Evolutionary conservation across 768 basidiomycete genomes (phyloP).

Genomic region (Rubroboletus pulcherrimus): DNA sequence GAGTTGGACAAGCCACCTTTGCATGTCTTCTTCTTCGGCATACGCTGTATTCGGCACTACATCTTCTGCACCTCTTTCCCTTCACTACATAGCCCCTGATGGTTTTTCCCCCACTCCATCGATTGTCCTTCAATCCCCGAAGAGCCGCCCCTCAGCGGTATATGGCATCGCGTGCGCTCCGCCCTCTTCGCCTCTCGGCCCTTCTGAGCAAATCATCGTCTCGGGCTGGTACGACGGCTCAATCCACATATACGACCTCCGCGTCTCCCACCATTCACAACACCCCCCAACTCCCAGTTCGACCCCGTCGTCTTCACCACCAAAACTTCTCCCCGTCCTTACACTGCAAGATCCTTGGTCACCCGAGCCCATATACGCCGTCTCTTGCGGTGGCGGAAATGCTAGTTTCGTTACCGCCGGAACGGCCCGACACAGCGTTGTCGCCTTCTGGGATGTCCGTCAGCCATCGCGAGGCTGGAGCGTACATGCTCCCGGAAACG

Average conservation of each 20-base stretch:
- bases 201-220: slow-evolving; percentile 65
- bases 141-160: slow-evolving; percentile 50
- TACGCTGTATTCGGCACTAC: slow-evolving; percentile 71
- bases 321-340: slow-evolving; percentile 53
- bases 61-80: slow-evolving; percentile 47
- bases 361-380: slow-evolving; percentile 68
- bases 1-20: slow-evolving; percentile 64
- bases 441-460: slow-evolving; percentile 82
- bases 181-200: slow-evolving; percentile 61
- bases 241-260: slow-evolving; percentile 73
- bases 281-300: background rate
- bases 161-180: slow-evolving; percentile 68
- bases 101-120: slow-evolving; percentile 46
- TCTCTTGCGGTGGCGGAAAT: slow-evolving; percentile 71
- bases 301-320: slow-evolving; percentile 21
- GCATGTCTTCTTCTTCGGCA: slow-evolving; percentile 44
- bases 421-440: slow-evolving; percentile 69
- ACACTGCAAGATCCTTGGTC: slow-evolving; percentile 65
- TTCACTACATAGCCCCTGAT: slow-evolving; percentile 51
- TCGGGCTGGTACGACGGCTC: slow-evolving; percentile 83
- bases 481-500: slow-evolving; percentile 76
- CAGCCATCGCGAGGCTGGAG: slow-evolving; percentile 63
- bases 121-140: slow-evolving; percentile 43
- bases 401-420: slow-evolving; percentile 70
- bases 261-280: slow-evolving; percentile 35